Base-by-base conservation (phyloP, 2,329 filamentous ascomycete genomes). In the Phialemonium atrogriseum region DNA sequence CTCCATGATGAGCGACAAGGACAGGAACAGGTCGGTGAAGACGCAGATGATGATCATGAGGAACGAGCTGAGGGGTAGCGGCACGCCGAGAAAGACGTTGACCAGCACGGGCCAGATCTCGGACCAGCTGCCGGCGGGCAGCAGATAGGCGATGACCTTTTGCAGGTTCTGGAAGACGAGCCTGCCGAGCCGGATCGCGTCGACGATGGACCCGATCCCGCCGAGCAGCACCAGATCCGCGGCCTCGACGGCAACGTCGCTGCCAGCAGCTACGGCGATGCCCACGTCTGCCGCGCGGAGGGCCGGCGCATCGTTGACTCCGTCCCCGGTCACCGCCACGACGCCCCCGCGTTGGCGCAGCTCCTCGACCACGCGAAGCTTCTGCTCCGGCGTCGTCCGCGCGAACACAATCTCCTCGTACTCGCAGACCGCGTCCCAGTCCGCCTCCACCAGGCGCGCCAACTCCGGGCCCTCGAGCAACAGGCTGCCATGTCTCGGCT, bases 281-380 rank as follows among this genome's bases (percentile, higher is more conserved):
- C 77, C 77, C 3, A 81, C 72, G 47, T 81, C 76, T 2, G 77
- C 71, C 25, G 66, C 64, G 46, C 77, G 74, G 13, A 81, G 63
- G 5, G 74, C 76, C 2, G 77, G 77, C 7, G 72, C 71, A 47
- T 82, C 77, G 45, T 82, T 81, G 29, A 80, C 76, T 24, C 77
- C 77, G 39, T 86, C 80, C 18, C 80, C 81, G n/a, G 80, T 84
- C 10, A 84, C 81, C 20, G 77, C 80, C 9, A 75, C 78, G 45
- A 74, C 79, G 18, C 61, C 59, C 24, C 64, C 62, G 28, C 74
- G 67, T 16, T 73, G 63, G 46, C 80, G 77, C 14, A 84, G 65
- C 24, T 26, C 13, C 9, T 26, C 14, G 27, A 85, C 81, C 63
- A 84, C 84, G 24, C 77, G 70, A 7, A 81, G 73, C 47, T 84